Percentiles rank a stretch among this genome's conserved stretches.
These are phyloP conservation scores for Orbilia blumenaviensis DNA, from an alignment of 2,329 filamentous ascomycete species.

Conservation along the genomic window DNA sequence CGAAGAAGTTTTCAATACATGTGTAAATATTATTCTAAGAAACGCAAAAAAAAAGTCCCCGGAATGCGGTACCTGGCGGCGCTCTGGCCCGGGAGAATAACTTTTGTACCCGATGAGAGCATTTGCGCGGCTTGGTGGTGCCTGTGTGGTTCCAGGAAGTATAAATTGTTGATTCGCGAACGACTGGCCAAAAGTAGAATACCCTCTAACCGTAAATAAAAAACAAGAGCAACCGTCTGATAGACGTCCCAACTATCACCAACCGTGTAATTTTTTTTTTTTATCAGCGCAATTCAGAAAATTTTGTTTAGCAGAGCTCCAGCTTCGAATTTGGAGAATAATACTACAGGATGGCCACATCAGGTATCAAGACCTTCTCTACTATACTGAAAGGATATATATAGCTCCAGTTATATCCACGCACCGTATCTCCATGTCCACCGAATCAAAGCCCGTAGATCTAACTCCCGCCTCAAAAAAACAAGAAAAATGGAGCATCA, in stretches of 20 bases:
- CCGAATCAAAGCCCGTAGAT: too few species aligned
- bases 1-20: too few species aligned
- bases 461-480: too few species aligned
- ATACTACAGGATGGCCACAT: too few species aligned
- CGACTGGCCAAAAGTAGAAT: neutral
- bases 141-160: slow-evolving; percentile 11
- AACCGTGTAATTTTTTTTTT: too few species aligned
- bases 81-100: too few species aligned
- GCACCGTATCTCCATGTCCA: neutral
- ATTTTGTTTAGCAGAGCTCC: neutral
- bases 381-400: neutral
- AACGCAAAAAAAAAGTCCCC: too few species aligned
- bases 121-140: slow-evolving; percentile 30
- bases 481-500: neutral
- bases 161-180: slow-evolving; percentile 9
- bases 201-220: neutral
- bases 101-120: slow-evolving; percentile 20
- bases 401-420: neutral
- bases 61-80: neutral
- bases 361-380: too few species aligned
- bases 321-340: neutral
- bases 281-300: neutral
- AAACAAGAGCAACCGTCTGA: slow-evolving; percentile 14
- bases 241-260: neutral
- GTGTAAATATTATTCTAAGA: too few species aligned